Percentiles rank a stretch among this genome's conserved stretches.
phyloP scores from a whole-genome alignment of 2,329 filamentous ascomycete species.

The Pseudofabraea citricarpa region DNA sequence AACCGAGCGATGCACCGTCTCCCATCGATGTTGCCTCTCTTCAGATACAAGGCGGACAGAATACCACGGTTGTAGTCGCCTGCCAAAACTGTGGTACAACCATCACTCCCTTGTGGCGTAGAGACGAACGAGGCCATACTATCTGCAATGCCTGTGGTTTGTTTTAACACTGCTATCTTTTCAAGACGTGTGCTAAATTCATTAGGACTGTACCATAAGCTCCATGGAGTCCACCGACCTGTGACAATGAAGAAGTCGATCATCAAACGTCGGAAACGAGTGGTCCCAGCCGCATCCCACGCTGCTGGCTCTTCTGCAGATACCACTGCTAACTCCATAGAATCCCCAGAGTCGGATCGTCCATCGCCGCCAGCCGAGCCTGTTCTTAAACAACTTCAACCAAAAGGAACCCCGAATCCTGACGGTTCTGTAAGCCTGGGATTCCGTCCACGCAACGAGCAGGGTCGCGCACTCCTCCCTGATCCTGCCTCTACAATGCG shows the following conservation, averaged over 20 bases:
- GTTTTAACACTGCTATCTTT: slow-evolving; percentile 29
- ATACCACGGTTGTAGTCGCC: slow-evolving; percentile 71
- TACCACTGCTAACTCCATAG: slow-evolving; percentile 29
- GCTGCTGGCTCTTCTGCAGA: slow-evolving; percentile 41
- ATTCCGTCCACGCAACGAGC: slow-evolving; percentile 40
- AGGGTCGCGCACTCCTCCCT: slow-evolving; percentile 21
- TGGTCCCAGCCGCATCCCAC: slow-evolving; percentile 70
- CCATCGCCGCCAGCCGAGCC: slow-evolving; percentile 18
- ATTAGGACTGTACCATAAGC: slow-evolving; percentile 83
- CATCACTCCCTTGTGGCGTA: slow-evolving; percentile 90
- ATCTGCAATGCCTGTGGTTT: slow-evolving; percentile 98
- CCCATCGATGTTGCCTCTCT: slow-evolving; percentile 47
- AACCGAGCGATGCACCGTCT: slow-evolving; percentile 27
- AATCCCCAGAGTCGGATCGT: slow-evolving; percentile 28
- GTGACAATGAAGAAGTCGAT: slow-evolving; percentile 99
- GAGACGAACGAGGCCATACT: slow-evolving; percentile 90
- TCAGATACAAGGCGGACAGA: slow-evolving; percentile 36
- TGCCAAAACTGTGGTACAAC: slow-evolving; percentile 98
- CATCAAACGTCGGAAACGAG: slow-evolving; percentile 92
- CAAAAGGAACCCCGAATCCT: slow-evolving; percentile 55
- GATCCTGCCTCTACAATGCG: slow-evolving; percentile 19
- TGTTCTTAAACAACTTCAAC: slow-evolving; percentile 9
- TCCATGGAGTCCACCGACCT: slow-evolving; percentile 88
- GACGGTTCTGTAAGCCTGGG: slow-evolving; percentile 63
- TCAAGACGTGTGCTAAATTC: slow-evolving; percentile 11